Evolutionary conservation across 345 rosid genomes (phyloP), one percentile per base, ranked within the genome.

Genomic region (Eucalyptus regnans): DNA sequence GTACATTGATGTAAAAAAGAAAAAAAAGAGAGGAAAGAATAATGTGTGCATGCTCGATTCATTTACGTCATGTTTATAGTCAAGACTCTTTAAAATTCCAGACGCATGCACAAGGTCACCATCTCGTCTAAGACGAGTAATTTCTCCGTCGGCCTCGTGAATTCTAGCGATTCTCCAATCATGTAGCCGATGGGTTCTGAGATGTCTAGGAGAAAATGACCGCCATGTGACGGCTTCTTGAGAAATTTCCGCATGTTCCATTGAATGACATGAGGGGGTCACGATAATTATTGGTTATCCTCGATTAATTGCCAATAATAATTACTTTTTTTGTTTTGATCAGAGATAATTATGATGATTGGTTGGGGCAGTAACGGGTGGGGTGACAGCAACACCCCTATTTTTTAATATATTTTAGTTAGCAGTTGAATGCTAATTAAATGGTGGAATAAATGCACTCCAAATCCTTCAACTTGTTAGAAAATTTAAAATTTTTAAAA

Each of bases 401-500:
- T 23, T 31, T 66, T 64, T n/a, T 29, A 27, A 60, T 27, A 25
- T 60, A 27, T 60, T 15, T 31, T 37, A 0, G 83, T 18, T 76
- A 10, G 48, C 27, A 20, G 83, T 1, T 20, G 83, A 20, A 76
- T 20, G 48, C 27, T 76, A 20, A 41, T 41, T 20, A 41, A 41
- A 17, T 41, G 41, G 2, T 3, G 9, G 13, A 5, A 68, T 68
- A 33, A 31, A 18, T 68, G 23, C 80, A 17, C 12, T 33, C 12
- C 11, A 4, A 16, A 66, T 16, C 22, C 20, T 14, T 29, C 7
- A 64, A 15, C 3, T n/a, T 64, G 20, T 14, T 16, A 2, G 0
- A 4, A 64, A 29, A 1, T 0, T 8, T 62, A 62, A 14, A n/a
- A n/a, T 0, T 64, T 64, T 29, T 3, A 7, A n/a, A n/a, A n/a